phyloP scores from a whole-genome alignment of 768 basidiomycete genomes.

The Kwoniella botswanensis region DNA sequence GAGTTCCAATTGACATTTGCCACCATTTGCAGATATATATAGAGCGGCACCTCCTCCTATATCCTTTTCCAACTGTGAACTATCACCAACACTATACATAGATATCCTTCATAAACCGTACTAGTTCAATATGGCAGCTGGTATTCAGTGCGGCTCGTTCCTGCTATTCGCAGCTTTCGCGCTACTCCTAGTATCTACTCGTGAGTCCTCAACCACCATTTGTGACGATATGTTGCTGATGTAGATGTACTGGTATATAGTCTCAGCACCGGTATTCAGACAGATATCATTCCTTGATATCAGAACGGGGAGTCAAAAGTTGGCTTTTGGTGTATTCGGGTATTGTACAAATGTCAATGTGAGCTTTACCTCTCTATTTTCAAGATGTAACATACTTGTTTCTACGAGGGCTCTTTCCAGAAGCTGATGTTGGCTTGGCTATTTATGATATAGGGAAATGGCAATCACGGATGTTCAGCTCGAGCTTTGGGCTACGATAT shows the following conservation, averaged over 20 bases:
- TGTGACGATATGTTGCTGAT: not conserved
- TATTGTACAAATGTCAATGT: constrained; percentile 38
- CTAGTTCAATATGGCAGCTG: constrained; percentile 29
- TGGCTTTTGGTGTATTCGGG: constrained; percentile 47
- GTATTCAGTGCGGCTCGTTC: constrained; percentile 42
- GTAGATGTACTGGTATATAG: constrained; percentile 1
- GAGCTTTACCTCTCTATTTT: constrained; percentile 3
- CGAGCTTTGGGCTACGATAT: constrained; percentile 38
- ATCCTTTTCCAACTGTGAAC: no score
- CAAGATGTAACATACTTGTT: not conserved
- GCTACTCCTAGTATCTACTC: constrained; percentile 42
- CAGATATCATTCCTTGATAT: constrained; percentile 46
- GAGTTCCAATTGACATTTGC: no score
- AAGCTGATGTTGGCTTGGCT: no score
- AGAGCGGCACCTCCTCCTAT: not conserved
- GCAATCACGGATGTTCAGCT: constrained; percentile 26
- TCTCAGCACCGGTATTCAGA: constrained; percentile 42
- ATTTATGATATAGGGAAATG: constrained; percentile 4
- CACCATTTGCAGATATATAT: not conserved
- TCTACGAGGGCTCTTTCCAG: no score
- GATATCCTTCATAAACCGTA: not conserved
- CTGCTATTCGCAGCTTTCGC: constrained; percentile 45
- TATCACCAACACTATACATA: not conserved
- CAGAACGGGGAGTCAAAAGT: constrained; percentile 4
- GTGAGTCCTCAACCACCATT: constrained; percentile 29